Evolutionary conservation across 2,329 filamentous ascomycete genomes (phyloP), one percentile per base, ranked within the genome.

Genomic region (Xenosphaeropsis pyriputrescens): DNA sequence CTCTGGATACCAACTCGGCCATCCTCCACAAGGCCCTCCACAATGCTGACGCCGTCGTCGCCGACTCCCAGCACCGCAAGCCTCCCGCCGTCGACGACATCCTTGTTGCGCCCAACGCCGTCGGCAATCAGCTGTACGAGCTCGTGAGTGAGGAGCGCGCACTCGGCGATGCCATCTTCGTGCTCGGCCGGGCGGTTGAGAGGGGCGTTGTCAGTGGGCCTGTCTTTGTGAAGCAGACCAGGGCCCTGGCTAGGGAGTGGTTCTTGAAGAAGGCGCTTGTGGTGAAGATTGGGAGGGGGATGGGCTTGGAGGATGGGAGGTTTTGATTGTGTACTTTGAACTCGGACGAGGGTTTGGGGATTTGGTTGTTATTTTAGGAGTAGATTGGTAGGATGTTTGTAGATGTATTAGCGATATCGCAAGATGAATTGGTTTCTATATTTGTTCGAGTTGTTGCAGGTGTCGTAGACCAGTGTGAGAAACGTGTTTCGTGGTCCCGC

Each of bases 21-120:
- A 82, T 93, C 38, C 65, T 96, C 6, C 80, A 80, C 45, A 77
- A 80, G 31, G 79, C 82, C 3, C 74, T 96, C 37, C 68, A 71
- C 19, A 78, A 82, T 43, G 89, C 89, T 3, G 88, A 95, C 53
- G 64, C 63, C 5, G 76, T 88, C 9, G 84, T 95, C 45, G 70
- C 75, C 32, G 72, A 75, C 37, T 83, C 83, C n/a, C 70, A 75
- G 40, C 66, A 66, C 13, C 75, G 83, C 35, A 68, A 70, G 31
- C 70, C 78, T 1, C 86, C 88, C 0, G 74, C 79, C 35, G 80
- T 96, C 35, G 91, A 98, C 55, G 86, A 93, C 42, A 70, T 96
- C 26, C 67, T 98, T 2, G 85, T 95, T n/a, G 85, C 88, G 3
- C 86, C 89, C 1, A 95, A 85, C 0, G 80, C 95, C 2, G 91